These are phyloP conservation scores for Mycena rebaudengoi DNA, from an alignment of 768 basidiomycete species.

Conservation along the genomic window DNA sequence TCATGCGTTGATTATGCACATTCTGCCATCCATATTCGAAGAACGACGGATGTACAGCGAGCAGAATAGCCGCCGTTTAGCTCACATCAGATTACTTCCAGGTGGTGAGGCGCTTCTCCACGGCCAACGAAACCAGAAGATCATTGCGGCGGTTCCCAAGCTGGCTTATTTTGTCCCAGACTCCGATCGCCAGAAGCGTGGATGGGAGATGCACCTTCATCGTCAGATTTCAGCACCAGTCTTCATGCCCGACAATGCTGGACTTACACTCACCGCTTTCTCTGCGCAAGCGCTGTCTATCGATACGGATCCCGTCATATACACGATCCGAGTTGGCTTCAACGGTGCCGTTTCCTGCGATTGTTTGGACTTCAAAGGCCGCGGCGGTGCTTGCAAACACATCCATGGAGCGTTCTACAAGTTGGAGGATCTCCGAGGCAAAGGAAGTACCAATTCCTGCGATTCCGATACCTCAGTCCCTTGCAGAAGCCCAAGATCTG, in stretches of 20 bases:
- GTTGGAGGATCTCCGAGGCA: not conserved
- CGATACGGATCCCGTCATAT: not conserved
- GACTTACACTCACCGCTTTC: not conserved
- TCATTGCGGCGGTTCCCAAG: not conserved
- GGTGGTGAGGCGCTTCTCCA: not conserved
- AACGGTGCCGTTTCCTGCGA: constrained; percentile 12
- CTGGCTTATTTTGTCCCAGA: not conserved
- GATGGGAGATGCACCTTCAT: not conserved
- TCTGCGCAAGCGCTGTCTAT: not conserved
- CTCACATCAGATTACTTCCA: not conserved
- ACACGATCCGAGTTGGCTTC: not conserved
- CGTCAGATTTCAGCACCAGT: not conserved
- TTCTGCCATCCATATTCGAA: too few relatives aligned
- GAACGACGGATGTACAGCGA: too few relatives aligned
- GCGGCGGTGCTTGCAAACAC: constrained; percentile 32
- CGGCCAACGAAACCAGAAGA: not conserved
- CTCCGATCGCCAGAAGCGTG: not conserved
- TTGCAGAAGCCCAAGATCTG: not conserved
- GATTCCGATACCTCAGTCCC: not conserved
- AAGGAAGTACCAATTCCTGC: not conserved
- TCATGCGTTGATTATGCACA: too few relatives aligned
- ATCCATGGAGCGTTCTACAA: constrained; percentile 1
- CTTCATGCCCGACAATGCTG: not conserved
- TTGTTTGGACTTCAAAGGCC: constrained; percentile 17
- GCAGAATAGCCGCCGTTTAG: not conserved